Percentiles rank a stretch among this genome's conserved stretches.
phyloP scores from a whole-genome alignment of 345 rosid species.

The Geranium brycei region DNA sequence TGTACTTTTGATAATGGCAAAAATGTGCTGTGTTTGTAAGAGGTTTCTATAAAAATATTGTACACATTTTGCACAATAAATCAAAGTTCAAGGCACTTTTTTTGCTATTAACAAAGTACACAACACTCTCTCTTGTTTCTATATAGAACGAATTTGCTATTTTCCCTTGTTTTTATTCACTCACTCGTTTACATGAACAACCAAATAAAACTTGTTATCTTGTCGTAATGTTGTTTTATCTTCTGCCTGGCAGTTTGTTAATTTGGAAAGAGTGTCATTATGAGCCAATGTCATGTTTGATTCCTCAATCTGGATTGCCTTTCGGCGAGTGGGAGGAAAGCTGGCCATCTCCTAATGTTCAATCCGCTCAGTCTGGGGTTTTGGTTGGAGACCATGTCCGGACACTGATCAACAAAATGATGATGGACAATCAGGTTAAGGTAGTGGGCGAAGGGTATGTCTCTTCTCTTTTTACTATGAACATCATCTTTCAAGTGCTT shows the following conservation, averaged over 20 bases:
- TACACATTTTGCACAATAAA: too few relatives aligned
- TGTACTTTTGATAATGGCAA: too few relatives aligned
- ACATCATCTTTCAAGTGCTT: background rate
- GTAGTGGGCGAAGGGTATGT: conserved; percentile 86
- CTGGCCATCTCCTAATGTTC: too few relatives aligned
- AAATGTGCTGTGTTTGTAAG: too few relatives aligned
- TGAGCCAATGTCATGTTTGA: conserved; percentile 26
- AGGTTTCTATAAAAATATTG: too few relatives aligned
- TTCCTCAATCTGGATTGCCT: conserved; percentile 14
- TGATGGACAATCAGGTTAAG: conserved; percentile 53
- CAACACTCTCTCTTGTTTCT: too few relatives aligned
- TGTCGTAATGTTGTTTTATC: background rate
- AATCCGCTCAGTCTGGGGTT: conserved; percentile 20
- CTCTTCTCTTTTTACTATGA: background rate
- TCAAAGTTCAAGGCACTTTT: background rate
- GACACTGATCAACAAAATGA: conserved; percentile 60
- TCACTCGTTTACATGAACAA: background rate
- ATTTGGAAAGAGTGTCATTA: conserved; percentile 84
- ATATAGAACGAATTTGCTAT: too few relatives aligned
- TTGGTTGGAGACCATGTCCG: conserved; percentile 33
- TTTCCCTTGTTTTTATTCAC: background rate
- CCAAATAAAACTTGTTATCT: too few relatives aligned
- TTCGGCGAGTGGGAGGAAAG: too few relatives aligned
- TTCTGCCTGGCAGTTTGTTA: conserved; percentile 39
- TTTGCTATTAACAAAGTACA: too few relatives aligned